A percentile compares a stretch with the other conserved stretches of the same genome.
phyloP scores from a whole-genome alignment of 768 basidiomycete species.

The Dioszegia crocea region DNA sequence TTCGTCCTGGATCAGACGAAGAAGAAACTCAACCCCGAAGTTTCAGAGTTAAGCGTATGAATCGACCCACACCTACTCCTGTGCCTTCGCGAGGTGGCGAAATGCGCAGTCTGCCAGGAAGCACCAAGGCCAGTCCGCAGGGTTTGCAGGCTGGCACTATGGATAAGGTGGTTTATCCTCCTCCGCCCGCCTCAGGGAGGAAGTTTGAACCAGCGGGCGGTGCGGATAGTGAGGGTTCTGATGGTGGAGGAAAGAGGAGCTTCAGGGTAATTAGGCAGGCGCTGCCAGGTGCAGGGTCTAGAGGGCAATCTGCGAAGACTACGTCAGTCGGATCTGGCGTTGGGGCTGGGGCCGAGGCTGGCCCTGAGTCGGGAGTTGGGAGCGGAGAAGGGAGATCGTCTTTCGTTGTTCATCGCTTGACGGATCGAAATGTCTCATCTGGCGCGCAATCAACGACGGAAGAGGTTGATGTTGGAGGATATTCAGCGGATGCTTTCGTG shows the following conservation, averaged over 20 bases:
- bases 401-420: background rate
- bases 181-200: background rate
- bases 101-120: background rate
- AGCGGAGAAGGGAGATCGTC: background rate
- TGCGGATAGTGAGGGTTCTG: background rate
- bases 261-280: conserved; percentile 10
- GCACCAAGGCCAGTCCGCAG: background rate
- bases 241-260: background rate
- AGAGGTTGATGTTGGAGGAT: conserved; percentile 6
- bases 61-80: background rate
- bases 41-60: conserved; percentile 20
- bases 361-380: no score
- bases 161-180: background rate
- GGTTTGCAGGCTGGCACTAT: background rate
- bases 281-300: background rate
- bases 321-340: background rate
- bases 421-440: no score
- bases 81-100: background rate
- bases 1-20: background rate
- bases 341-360: no score
- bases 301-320: no score
- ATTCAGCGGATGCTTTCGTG: conserved; percentile 15
- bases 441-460: background rate
- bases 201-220: background rate
- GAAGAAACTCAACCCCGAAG: background rate